Percentiles rank a stretch among this genome's conserved stretches.
These are phyloP conservation scores for Viola pubescens DNA, from an alignment of 441 rosid species.

Conservation along the genomic window DNA sequence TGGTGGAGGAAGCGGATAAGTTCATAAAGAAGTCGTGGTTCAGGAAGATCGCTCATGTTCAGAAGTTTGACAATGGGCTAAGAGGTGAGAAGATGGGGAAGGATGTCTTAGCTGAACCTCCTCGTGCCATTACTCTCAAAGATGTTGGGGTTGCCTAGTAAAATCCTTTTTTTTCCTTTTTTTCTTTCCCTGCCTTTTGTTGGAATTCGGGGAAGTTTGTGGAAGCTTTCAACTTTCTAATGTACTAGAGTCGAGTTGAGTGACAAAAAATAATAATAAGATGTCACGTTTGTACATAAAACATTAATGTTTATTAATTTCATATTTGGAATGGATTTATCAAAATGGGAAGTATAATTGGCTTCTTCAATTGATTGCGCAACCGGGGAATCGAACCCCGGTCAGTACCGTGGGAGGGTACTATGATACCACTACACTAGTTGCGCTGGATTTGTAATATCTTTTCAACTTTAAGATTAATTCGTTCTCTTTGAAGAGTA, in stretches of 20 bases:
- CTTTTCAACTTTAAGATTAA: too few species aligned
- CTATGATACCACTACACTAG: constrained; percentile 41
- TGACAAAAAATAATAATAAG: too few species aligned
- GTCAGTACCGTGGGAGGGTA: constrained; percentile 97
- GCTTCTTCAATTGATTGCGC: too few species aligned
- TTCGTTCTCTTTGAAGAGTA: too few species aligned
- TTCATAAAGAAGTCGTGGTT: constrained; percentile 42
- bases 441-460: too few species aligned
- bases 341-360: too few species aligned
- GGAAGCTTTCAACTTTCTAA: background rate
- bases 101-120: constrained; percentile 29
- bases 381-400: constrained; percentile 92
- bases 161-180: background rate
- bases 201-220: background rate
- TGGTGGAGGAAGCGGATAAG: constrained; percentile 40
- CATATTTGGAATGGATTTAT: too few species aligned
- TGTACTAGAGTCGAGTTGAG: background rate
- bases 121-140: constrained; percentile 34
- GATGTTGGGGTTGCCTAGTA: constrained; percentile 32
- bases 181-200: background rate
- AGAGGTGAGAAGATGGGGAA: constrained; percentile 21
- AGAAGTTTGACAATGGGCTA: constrained; percentile 33
- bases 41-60: constrained; percentile 60
- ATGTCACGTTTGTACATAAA: too few species aligned
- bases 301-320: too few species aligned